A percentile compares a stretch with the other conserved stretches of the same genome.
These are phyloP conservation scores for Annona squamosa DNA, from an alignment of 164 flowering plant species.

Conservation along the genomic window DNA sequence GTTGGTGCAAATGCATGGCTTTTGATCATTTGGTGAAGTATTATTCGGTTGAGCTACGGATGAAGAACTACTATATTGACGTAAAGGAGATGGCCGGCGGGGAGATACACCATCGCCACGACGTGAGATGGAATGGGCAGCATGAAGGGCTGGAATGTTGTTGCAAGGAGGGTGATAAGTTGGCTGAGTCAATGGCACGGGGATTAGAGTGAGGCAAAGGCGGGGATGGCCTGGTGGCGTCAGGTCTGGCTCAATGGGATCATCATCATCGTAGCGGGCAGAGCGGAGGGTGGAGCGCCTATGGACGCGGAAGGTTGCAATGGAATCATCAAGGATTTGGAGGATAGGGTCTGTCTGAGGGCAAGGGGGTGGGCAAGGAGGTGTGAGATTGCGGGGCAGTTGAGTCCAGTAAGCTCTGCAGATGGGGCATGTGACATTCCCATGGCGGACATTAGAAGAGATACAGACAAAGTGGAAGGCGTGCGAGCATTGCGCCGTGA, in stretches of 20 bases:
- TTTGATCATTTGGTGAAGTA: constrained; percentile 19
- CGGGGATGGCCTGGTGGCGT: constrained; percentile 29
- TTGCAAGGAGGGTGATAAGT: constrained; percentile 8
- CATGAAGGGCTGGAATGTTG: constrained; percentile 17
- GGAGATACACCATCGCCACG: constrained; percentile 4
- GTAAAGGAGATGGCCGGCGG: constrained; percentile 4
- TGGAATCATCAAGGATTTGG: constrained; percentile 83
- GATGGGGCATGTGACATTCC: constrained; percentile 83
- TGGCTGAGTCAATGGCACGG: constrained; percentile 23
- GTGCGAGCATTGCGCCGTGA: constrained; percentile 89
- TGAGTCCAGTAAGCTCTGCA: constrained; percentile 92
- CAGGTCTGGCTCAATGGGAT: constrained; percentile 61
- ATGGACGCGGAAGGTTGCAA: constrained; percentile 70
- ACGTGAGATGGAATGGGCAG: constrained; percentile 3
- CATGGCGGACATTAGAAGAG: constrained; percentile 84
- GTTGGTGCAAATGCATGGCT: constrained; percentile 13
- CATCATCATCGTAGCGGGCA: constrained; percentile 63
- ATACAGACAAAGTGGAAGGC: constrained; percentile 83
- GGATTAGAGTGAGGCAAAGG: constrained; percentile 40
- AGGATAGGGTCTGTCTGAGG: constrained; percentile 48
- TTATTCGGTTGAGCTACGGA: constrained; percentile 11
- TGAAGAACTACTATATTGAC: constrained; percentile 17
- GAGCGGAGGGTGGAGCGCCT: constrained; percentile 75
- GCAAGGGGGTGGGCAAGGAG: constrained; percentile 26
- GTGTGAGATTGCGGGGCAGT: constrained; percentile 57